Conservation (phyloP, 371 early-diverging fungal genomes). For the Syncephalastrum monosporum region DNA sequence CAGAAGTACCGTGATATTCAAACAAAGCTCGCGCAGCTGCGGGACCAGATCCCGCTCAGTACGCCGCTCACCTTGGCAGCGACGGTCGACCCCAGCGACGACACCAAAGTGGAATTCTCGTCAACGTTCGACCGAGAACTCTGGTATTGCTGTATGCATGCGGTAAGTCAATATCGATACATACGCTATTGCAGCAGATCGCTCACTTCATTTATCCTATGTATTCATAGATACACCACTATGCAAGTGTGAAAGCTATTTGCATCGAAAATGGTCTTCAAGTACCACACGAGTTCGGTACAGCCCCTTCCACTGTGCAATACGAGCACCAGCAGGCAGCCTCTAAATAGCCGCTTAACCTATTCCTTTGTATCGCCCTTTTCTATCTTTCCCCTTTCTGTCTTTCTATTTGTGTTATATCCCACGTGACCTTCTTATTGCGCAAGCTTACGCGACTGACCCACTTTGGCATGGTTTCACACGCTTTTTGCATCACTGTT, state of each 20-base stretch:
- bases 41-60: slow-evolving; percentile 11
- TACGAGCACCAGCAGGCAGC: slow-evolving; percentile 10
- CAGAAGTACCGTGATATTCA: slow-evolving; percentile 21
- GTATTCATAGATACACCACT: slow-evolving; percentile 46
- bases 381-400: too few species aligned
- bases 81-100: slow-evolving; percentile 38
- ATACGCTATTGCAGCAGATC: background rate
- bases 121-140: slow-evolving; percentile 62
- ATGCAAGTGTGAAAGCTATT: slow-evolving; percentile 54
- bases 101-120: slow-evolving; percentile 21
- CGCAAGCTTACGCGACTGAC: too few species aligned
- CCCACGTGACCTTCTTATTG: too few species aligned
- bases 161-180: slow-evolving; percentile 19
- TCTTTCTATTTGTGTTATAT: too few species aligned
- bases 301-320: slow-evolving; percentile 53
- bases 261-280: slow-evolving; percentile 48
- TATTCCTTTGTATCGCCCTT: too few species aligned
- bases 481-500: too few species aligned
- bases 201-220: background rate
- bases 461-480: too few species aligned
- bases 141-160: slow-evolving; percentile 64
- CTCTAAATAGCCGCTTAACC: too few species aligned
- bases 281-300: slow-evolving; percentile 42
- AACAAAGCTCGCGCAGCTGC: slow-evolving; percentile 6
- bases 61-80: slow-evolving; percentile 28